Base-by-base conservation (phyloP, 768 basidiomycete genomes). In the Vararia minispora region DNA sequence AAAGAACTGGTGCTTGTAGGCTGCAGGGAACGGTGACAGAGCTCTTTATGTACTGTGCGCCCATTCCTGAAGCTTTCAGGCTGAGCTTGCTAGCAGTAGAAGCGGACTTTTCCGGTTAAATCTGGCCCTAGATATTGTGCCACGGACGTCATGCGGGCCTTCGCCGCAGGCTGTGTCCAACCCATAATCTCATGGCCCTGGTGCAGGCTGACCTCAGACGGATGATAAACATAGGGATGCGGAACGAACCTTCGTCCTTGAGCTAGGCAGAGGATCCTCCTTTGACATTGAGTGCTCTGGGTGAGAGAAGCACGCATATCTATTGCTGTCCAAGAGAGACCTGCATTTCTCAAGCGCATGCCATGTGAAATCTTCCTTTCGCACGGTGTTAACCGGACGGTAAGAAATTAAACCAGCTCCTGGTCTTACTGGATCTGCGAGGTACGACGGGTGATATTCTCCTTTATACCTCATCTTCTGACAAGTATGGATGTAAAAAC, bases 401-500 rank as follows among this genome's bases (percentile, higher is more conserved):
- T 35, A 22, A 5, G 33, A 12, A 14, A 13, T 32, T 30, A 21
- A 41, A 23, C 21, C 37, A n/a, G 4, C 5, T 31, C 31, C 11
- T 24, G 18, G 4, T 48, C 68, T 49, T 46, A 90, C 86, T 6
- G 92, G 90, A 58, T 98, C 92, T 10, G 74, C 71, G 14, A 98
- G 68, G 46, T 74, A 88, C 3, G 92, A 95, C 0, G 94, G 94
- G 0, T 66, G 56, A 48, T 92, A 99, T 39, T 95, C 90, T 21
- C 79, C 91, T 52, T 99, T 99, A 60, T 99, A 98, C 39, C 69
- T 69, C 95, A 98, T 98, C 59, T 99, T 99, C 35, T 64, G 73
- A 53, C 92, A 97, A 2, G 84, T 76, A 49, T 95, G 72, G 27
- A 98, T 83, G 57, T 97, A 98, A 57, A 76, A 97, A 6, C 92